Evolutionary conservation across 495 filamentous ascomycete genomes (phyloP).

Genomic region (Penicillium canariense): DNA sequence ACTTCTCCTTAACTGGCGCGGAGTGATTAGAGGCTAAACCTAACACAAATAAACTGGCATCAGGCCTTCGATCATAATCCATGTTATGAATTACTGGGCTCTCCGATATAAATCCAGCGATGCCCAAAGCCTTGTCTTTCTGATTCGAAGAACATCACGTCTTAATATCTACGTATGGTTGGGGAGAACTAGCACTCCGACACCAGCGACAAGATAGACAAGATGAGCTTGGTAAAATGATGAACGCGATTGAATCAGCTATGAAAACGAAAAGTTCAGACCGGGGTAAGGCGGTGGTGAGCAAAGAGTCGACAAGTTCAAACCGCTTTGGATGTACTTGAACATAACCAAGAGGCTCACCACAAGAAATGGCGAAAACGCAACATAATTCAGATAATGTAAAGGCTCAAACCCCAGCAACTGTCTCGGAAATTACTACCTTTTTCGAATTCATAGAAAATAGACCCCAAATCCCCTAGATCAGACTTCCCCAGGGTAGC

Average conservation of each 20-base stretch:
- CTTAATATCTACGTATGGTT: no score
- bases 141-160: no score
- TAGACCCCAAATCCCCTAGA: neutral
- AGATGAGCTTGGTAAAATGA: no score
- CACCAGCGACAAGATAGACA: no score
- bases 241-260: no score
- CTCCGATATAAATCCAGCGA: neutral
- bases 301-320: neutral
- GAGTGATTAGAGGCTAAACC: neutral
- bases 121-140: no score
- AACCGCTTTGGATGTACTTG: neutral
- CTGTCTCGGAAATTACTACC: neutral
- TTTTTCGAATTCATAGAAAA: neutral
- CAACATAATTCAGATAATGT: no score
- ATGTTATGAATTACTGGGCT: neutral
- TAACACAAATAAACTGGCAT: neutral
- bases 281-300: neutral
- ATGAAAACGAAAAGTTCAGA: neutral
- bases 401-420: no score
- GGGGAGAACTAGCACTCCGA: no score
- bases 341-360: neutral
- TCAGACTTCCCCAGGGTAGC: neutral
- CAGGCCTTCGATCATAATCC: no score
- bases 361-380: neutral
- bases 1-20: neutral